Base-by-base conservation (phyloP, 192 early-diverging fungal species). In the Umbelopsis isabellina region DNA sequence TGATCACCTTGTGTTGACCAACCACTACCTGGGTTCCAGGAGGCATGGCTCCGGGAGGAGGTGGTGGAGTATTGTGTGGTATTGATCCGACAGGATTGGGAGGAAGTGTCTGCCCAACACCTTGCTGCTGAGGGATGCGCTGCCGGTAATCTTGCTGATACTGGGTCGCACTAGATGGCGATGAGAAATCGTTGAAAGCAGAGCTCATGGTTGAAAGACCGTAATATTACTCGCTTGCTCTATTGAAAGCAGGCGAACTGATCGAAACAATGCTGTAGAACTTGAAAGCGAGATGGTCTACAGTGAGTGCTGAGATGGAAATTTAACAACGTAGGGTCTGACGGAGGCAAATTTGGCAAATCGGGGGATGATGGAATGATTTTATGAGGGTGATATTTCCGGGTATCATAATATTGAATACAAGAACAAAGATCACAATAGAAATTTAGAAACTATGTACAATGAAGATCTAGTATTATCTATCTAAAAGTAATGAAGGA, bases 1-100 rank as follows among this genome's bases (percentile, higher is more conserved):
- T 86, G 66, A 87, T 75, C 25, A 92, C 89, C 30, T 79, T 80
- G 67, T 79, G 77, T 22, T 65, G 67, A 13, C 88, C 87, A 15
- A 93, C 77, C 20, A 80, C 76, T 20, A 93, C 69, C 21, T 80
- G 74, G 2, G 88, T 90, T 12, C 91, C 91, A 30, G 87, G 87
- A 33, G 79, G 78, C 74, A 85, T 85, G n/a, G 88, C 87, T 6
- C 91, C 86, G 7, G 76, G 85, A 66, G 82, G 73, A 25, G 72
- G 68, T 3, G 71, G 76, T 10, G 67, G 58, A 18, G 72, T 27
- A 73, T 78, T 53, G 8, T 73, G 22, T 18, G 68, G 41, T 22
- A 73, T 72, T 25, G 69, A 70, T 20, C 76, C 76, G 4, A 78
- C 65, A 27, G 76, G 72, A 37, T 73, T 72, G 0, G 76, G 72